Percentiles rank a stretch among this genome's conserved stretches.
These are phyloP conservation scores for Vanrija sp. DNA, from an alignment of 1,284 basidiomycete species.

Conservation along the genomic window DNA sequence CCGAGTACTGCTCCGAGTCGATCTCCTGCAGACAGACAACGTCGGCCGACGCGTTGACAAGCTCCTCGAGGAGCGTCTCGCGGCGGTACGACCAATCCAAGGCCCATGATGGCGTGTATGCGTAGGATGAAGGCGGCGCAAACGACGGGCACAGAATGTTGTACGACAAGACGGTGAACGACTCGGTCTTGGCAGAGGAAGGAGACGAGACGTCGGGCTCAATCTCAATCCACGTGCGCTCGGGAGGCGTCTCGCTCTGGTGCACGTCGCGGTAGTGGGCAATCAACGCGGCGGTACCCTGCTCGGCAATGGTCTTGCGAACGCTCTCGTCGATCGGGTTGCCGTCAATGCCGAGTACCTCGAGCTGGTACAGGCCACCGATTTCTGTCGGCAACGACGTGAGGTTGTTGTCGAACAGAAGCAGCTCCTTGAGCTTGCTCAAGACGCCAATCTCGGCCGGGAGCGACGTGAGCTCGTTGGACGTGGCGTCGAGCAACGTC, in stretches of 20 bases:
- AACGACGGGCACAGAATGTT: slow-evolving; percentile 93
- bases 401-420: slow-evolving; percentile 92
- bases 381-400: slow-evolving; percentile 79
- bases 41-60: slow-evolving; percentile 79
- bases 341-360: slow-evolving; percentile 90
- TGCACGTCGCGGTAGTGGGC: slow-evolving; percentile 72
- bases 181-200: slow-evolving; percentile 56
- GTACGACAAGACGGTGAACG: slow-evolving; percentile 80
- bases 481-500: slow-evolving; percentile 86
- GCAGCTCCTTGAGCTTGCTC: slow-evolving; percentile 82
- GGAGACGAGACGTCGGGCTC: slow-evolving; percentile 60
- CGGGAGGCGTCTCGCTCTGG: slow-evolving; percentile 63
- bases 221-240: slow-evolving; percentile 75
- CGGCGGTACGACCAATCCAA: slow-evolving; percentile 92
- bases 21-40: slow-evolving; percentile 90
- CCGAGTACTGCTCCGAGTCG: slow-evolving; percentile 88
- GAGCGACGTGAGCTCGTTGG: slow-evolving; percentile 74
- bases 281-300: slow-evolving; percentile 84
- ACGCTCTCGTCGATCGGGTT: slow-evolving; percentile 81
- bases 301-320: slow-evolving; percentile 81
- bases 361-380: slow-evolving; percentile 86
- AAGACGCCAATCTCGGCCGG: slow-evolving; percentile 90
- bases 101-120: slow-evolving; percentile 96
- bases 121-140: slow-evolving; percentile 87
- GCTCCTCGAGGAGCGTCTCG: slow-evolving; percentile 81